phyloP scores from a whole-genome alignment of 306 rosid genomes.

The Fragaria ananassa region DNA sequence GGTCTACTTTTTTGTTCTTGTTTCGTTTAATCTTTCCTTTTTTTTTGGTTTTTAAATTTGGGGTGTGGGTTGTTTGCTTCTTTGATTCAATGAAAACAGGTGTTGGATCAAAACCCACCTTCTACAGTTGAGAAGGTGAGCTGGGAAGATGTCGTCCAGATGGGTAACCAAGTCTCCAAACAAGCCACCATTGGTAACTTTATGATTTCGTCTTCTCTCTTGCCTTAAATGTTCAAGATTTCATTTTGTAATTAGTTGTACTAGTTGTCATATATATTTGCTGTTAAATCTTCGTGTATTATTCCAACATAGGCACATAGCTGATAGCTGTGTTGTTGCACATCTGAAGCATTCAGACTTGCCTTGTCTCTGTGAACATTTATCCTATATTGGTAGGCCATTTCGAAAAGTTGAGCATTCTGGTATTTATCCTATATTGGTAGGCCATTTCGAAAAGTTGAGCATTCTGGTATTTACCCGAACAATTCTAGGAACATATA shows the following conservation, averaged over 20 bases:
- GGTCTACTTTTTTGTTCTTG: constrained; percentile 23
- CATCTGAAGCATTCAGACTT: background rate
- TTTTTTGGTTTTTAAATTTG: background rate
- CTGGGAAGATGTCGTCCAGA: constrained; percentile 72
- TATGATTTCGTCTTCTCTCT: no score
- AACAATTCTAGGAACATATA: background rate
- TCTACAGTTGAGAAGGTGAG: constrained; percentile 56
- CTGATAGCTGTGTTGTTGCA: background rate
- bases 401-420: background rate
- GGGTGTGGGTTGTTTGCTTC: background rate
- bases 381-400: background rate
- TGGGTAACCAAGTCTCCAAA: constrained; percentile 68
- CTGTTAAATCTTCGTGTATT: no score
- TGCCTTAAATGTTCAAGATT: background rate
- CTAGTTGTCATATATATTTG: no score
- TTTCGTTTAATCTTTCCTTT: background rate
- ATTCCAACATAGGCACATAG: no score
- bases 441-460: background rate
- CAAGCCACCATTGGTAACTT: constrained; percentile 77
- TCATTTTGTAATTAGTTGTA: background rate
- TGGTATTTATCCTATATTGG: background rate
- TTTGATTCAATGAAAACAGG: constrained; percentile 27
- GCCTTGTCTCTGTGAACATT: background rate
- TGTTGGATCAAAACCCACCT: constrained; percentile 62
- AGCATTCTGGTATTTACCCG: background rate